Evolutionary conservation across 2,329 filamentous ascomycete species (phyloP), one percentile per base, ranked within the genome.

Genomic region (Xylaria sp.): DNA sequence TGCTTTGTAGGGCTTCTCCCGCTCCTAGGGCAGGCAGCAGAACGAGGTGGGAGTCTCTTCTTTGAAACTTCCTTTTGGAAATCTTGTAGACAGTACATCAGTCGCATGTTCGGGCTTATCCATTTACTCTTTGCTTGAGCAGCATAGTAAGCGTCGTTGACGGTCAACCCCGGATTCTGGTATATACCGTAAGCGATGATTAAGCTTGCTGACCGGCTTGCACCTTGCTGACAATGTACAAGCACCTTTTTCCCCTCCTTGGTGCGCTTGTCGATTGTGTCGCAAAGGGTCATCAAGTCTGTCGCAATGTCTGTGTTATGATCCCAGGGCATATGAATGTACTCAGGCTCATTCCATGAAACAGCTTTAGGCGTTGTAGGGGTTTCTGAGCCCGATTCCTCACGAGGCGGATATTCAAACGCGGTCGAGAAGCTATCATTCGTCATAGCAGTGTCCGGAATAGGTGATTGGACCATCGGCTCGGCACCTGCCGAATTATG

Each of bases 61-160:
- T 84, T 86, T 1, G 84, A 80, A 3, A 90, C 78, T 58, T 90
- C 84, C 75, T 90, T 90, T 73, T 90, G 89, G 77, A 94, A 95
- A 76, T 95, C 92, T 78, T 94, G 92, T 57, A 97, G 83, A 73
- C 93, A 94, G 84, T 96, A 96, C 86, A 97, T 94, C 73, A 97
- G 84, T 73, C 93, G 93, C 93, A 97, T 97, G 79, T 97, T 97
- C 0, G 93, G 93, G 67, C 93, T 94, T 74, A 97, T 95, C 93
- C 93, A 97, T 76, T 87, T 89, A 79, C 93, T 96, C 81, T 92
- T 92, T 63, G 88, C 86, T 80, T 97, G 93, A 2, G 93, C 92
- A 2, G 90, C 87, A 77, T 93, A 89, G 77, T 96, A 96, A 2
- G 93, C 92, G 77, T 95, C 92, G 76, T 95, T 94, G 62, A 95